phyloP scores from a whole-genome alignment of 352 stramenopile species.

The Globisporangium viniferum region DNA sequence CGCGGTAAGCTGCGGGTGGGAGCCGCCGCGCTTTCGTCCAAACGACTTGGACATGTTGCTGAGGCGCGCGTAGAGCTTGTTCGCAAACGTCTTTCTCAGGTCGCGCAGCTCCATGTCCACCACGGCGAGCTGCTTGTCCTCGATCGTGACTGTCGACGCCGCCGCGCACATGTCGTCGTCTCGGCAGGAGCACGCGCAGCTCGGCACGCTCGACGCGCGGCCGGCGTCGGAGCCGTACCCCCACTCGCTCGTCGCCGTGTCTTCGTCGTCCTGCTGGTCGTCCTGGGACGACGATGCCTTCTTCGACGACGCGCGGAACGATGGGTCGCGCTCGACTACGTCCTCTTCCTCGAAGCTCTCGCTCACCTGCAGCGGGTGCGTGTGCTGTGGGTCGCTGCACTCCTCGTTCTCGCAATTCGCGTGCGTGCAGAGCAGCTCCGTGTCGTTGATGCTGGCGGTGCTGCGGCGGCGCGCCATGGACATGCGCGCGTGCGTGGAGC shows the following conservation, averaged over 20 bases:
- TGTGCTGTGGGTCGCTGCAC: slow-evolving; percentile 19
- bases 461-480: slow-evolving; percentile 34
- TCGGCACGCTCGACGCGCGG: slow-evolving; percentile 37
- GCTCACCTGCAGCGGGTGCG: slow-evolving; percentile 11
- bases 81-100: slow-evolving; percentile 56
- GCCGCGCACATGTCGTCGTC: slow-evolving; percentile 39
- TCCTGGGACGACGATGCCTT: slow-evolving; percentile 23
- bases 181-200: slow-evolving; percentile 41
- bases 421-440: slow-evolving; percentile 13
- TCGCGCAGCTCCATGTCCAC: slow-evolving; percentile 65
- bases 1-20: slow-evolving; percentile 13
- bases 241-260: slow-evolving; percentile 32
- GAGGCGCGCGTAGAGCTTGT: slow-evolving; percentile 51
- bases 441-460: slow-evolving; percentile 29
- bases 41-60: slow-evolving; percentile 41
- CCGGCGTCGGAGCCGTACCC: slow-evolving; percentile 34
- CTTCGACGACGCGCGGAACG: slow-evolving; percentile 31
- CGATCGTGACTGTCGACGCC: slow-evolving; percentile 50
- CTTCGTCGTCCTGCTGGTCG: slow-evolving; percentile 34
- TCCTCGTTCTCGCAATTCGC: slow-evolving; percentile 16
- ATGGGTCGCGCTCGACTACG: slow-evolving; percentile 10
- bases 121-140: slow-evolving; percentile 63
- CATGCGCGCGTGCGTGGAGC: slow-evolving; percentile 33
- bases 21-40: slow-evolving; percentile 19
- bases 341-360: slow-evolving; percentile 17